Evolutionary conservation across 2,329 filamentous ascomycete species (phyloP).

Genomic region (Sarocladium brachiariae): DNA sequence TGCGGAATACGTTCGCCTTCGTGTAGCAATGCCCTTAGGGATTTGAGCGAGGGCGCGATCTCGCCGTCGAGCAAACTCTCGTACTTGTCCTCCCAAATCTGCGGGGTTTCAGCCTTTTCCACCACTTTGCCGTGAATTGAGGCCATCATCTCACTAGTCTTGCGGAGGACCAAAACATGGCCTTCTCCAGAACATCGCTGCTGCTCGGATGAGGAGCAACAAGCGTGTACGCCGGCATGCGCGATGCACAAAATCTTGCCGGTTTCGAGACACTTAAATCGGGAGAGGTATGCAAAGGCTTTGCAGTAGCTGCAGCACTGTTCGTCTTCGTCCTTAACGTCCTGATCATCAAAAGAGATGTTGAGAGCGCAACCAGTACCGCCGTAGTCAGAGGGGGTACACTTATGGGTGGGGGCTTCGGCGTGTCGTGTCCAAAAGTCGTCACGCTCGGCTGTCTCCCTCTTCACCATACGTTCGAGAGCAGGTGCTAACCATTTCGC

Average conservation of each 20-base stretch:
- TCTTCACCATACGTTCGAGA: constrained; percentile 66
- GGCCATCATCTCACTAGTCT: constrained; percentile 63
- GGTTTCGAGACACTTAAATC: constrained; percentile 76
- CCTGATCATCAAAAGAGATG: constrained; percentile 61
- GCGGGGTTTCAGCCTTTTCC: constrained; percentile 80
- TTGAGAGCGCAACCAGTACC: constrained; percentile 50
- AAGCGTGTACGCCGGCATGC: constrained; percentile 74
- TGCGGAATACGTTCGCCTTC: constrained; percentile 97
- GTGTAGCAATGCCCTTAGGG: constrained; percentile 72
- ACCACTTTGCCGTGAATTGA: constrained; percentile 66
- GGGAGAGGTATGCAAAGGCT: constrained; percentile 81
- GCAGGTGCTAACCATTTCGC: constrained; percentile 94
- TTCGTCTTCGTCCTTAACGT: constrained; percentile 85
- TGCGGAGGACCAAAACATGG: constrained; percentile 72
- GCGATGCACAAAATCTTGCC: constrained; percentile 76
- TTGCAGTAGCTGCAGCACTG: constrained; percentile 94
- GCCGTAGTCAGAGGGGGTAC: constrained; percentile 35
- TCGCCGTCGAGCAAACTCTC: constrained; percentile 78
- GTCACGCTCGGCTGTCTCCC: constrained; percentile 63
- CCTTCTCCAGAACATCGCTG: constrained; percentile 63
- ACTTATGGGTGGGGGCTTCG: constrained; percentile 45
- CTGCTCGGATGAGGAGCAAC: constrained; percentile 62
- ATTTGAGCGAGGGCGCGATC: constrained; percentile 76
- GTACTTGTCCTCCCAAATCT: constrained; percentile 86
- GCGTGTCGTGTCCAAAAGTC: constrained; percentile 62